phyloP scores from a whole-genome alignment of 768 basidiomycete species.

The Ramaria sp. region DNA sequence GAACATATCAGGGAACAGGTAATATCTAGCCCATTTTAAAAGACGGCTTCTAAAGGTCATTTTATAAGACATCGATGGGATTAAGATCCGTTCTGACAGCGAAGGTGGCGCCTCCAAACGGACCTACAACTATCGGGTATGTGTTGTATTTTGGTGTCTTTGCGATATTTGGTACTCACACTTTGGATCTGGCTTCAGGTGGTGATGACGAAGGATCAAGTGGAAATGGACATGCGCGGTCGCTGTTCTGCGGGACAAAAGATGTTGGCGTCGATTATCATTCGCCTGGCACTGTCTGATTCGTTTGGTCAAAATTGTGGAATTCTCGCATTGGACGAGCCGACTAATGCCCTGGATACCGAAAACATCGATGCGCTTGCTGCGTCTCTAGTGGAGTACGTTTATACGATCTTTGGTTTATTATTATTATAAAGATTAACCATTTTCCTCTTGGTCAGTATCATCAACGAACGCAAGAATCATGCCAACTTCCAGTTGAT shows the following conservation, averaged over 20 bases:
- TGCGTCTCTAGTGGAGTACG: constrained; percentile 83
- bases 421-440: no score
- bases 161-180: background rate
- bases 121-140: constrained; percentile 92
- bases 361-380: constrained; percentile 96
- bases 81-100: constrained; percentile 87
- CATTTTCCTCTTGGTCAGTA: constrained; percentile 33
- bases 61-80: constrained; percentile 85
- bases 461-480: constrained; percentile 85
- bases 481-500: constrained; percentile 94
- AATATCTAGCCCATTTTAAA: background rate
- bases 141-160: constrained; percentile 17
- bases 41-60: constrained; percentile 3
- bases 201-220: constrained; percentile 98
- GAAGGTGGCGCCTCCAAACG: constrained; percentile 86
- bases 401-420: constrained; percentile 9
- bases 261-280: constrained; percentile 96
- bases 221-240: constrained; percentile 99
- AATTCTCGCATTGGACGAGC: constrained; percentile 94
- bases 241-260: constrained; percentile 98
- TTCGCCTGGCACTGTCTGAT: constrained; percentile 92
- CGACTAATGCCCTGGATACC: constrained; percentile 91
- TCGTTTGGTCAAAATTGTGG: constrained; percentile 98
- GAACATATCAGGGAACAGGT: constrained; percentile 98
- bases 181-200: constrained; percentile 41